A percentile compares a stretch with the other conserved stretches of the same genome.
Conservation (phyloP, 2,329 filamentous ascomycete genomes). For the Sclerotinia spermophila region DNA sequence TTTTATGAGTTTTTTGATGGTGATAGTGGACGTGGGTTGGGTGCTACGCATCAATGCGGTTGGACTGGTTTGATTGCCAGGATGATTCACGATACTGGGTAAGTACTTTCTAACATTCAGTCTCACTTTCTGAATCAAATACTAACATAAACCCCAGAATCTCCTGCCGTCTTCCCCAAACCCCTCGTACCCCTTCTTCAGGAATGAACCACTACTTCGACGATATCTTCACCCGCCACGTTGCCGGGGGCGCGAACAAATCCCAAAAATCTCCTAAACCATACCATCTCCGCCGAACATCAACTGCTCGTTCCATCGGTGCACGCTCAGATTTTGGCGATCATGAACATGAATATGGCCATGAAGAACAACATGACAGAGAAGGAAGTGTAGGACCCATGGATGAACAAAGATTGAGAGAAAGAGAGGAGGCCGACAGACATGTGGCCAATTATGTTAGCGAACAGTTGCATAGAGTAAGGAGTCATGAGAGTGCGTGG, state of each 20-base stretch:
- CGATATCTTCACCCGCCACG: slow-evolving; percentile 68
- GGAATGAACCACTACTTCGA: slow-evolving; percentile 95
- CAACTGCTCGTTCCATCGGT: slow-evolving; percentile 78
- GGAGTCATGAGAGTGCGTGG: slow-evolving; percentile 44
- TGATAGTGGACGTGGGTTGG: slow-evolving; percentile 81
- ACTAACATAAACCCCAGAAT: slow-evolving; percentile 56
- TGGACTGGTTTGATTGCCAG: slow-evolving; percentile 96
- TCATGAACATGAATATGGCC: slow-evolving; percentile 32
- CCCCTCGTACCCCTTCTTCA: slow-evolving; percentile 78
- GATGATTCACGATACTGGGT: slow-evolving; percentile 97
- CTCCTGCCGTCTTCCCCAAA: slow-evolving; percentile 87
- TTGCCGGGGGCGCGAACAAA: slow-evolving; percentile 38
- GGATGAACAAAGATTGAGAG: slow-evolving; percentile 48
- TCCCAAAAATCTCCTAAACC: slow-evolving; percentile 43
- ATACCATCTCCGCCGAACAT: slow-evolving; percentile 65
- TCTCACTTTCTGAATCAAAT: not conserved
- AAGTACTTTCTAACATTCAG: slow-evolving; percentile 41
- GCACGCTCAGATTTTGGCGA: slow-evolving; percentile 72
- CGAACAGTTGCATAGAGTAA: slow-evolving; percentile 73
- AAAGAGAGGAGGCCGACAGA: slow-evolving; percentile 55
- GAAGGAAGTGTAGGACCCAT: slow-evolving; percentile 46
- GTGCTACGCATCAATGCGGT: slow-evolving; percentile 90
- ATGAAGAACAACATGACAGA: slow-evolving; percentile 36
- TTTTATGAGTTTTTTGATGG: slow-evolving; percentile 98
- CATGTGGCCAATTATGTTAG: slow-evolving; percentile 80